Evolutionary conservation across 352 stramenopile genomes (phyloP).

Genomic region (Phytophthora idaei): DNA sequence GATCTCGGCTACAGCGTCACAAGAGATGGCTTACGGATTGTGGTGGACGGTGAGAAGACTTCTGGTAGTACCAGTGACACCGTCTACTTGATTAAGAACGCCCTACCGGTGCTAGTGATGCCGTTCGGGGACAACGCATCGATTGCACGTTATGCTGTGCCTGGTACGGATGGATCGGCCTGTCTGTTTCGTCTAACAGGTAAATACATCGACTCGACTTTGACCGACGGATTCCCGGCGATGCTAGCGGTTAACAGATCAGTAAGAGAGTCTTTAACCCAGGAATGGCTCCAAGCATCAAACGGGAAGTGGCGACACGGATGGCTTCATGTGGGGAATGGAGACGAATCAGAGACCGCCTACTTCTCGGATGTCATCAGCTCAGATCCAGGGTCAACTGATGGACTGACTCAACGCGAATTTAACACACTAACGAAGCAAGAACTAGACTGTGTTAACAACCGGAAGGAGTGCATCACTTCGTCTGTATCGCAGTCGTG

Average conservation of each 20-base stretch:
- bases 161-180: conserved; percentile 40
- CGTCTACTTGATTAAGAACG: conserved; percentile 33
- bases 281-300: conserved; percentile 39
- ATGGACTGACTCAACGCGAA: conserved; percentile 34
- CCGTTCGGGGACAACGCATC: conserved; percentile 49
- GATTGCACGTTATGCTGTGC: conserved; percentile 35
- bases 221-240: conserved; percentile 3
- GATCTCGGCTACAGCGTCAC: conserved; percentile 37
- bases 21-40: conserved; percentile 29
- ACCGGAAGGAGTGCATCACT: conserved; percentile 10
- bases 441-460: conserved; percentile 41
- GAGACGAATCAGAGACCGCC: conserved; percentile 18
- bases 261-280: conserved; percentile 39
- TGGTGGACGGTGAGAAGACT: conserved; percentile 26
- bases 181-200: conserved; percentile 50
- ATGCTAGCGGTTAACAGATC: conserved; percentile 31
- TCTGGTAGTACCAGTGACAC: conserved; percentile 20
- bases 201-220: conserved; percentile 36
- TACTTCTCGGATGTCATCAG: conserved; percentile 50
- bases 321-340: conserved; percentile 44
- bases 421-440: conserved; percentile 42
- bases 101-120: conserved; percentile 50
- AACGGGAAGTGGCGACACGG: conserved; percentile 45
- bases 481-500: conserved; percentile 11
- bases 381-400: conserved; percentile 24